Conservation (phyloP, 306 rosid species). For the Calophaca sinica region DNA sequence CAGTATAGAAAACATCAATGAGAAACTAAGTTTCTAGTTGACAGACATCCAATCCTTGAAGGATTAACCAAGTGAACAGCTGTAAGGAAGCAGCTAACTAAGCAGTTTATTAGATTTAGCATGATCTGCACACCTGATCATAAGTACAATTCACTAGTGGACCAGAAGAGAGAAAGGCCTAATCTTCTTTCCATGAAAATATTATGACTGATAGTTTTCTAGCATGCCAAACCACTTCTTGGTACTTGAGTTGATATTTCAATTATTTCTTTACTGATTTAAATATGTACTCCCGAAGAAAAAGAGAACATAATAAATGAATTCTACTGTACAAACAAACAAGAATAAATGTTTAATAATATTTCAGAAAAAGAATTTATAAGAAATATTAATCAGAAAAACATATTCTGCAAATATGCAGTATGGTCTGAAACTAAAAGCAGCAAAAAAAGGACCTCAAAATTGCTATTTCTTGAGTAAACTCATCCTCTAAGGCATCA, state of each 20-base stretch:
- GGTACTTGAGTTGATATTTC: background rate
- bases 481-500: slow-evolving; percentile 86
- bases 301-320: too few relatives aligned
- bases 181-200: slow-evolving; percentile 26
- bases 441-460: slow-evolving; percentile 62
- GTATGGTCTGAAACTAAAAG: slow-evolving; percentile 17
- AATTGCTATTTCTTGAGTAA: slow-evolving; percentile 95
- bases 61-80: slow-evolving; percentile 6
- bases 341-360: slow-evolving; percentile 12
- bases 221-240: slow-evolving; percentile 35
- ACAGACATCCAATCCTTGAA: too few relatives aligned
- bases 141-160: background rate
- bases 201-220: slow-evolving; percentile 16
- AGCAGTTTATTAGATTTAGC: background rate
- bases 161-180: slow-evolving; percentile 22
- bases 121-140: background rate
- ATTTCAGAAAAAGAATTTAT: slow-evolving; percentile 27
- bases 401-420: slow-evolving; percentile 25
- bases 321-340: background rate
- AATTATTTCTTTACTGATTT: too few relatives aligned
- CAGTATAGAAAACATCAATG: slow-evolving; percentile 7
- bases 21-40: slow-evolving; percentile 40
- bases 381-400: slow-evolving; percentile 29
- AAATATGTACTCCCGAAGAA: too few relatives aligned
- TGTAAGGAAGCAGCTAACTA: slow-evolving; percentile 11